Percentiles rank a stretch among this genome's conserved stretches.
Evolutionary conservation across 2,329 filamentous ascomycete genomes (phyloP).

Genomic region (Arthrobotrys entomopaga): DNA sequence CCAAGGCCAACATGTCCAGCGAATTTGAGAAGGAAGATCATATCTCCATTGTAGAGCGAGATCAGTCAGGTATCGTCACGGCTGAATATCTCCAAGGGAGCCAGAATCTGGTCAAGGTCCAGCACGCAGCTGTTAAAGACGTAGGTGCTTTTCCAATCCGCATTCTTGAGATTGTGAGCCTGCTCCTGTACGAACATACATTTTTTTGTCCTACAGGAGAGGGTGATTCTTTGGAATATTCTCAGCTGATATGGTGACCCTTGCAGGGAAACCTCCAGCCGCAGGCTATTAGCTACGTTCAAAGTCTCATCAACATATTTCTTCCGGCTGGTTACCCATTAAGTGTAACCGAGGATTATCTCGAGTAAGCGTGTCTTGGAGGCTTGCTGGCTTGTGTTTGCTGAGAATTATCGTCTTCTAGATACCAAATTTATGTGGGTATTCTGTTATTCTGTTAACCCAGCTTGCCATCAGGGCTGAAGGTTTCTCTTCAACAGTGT

Average conservation of each 20-base stretch:
- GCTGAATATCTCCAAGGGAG: conserved; percentile 46
- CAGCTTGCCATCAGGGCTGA: conserved; percentile 35
- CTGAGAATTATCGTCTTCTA: conserved; percentile 59
- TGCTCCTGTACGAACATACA: too few relatives aligned
- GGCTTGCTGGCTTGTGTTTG: conserved; percentile 17
- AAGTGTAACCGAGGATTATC: conserved; percentile 85
- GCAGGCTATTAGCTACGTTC: conserved; percentile 47
- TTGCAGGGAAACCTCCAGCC: conserved; percentile 48
- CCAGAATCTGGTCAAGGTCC: conserved; percentile 32
- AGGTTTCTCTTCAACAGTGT: conserved; percentile 14
- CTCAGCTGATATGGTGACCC: conserved; percentile 41
- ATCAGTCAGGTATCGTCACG: conserved; percentile 46
- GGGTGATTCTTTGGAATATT: too few relatives aligned
- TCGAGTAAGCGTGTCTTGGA: conserved; percentile 69
- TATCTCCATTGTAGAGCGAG: conserved; percentile 36
- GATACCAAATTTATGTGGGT: conserved; percentile 75
- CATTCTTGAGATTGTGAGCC: background rate
- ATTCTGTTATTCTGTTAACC: conserved; percentile 19
- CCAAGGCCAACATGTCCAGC: conserved; percentile 19
- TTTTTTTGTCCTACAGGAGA: too few relatives aligned
- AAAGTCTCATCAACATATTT: conserved; percentile 74
- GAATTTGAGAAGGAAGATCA: conserved; percentile 22
- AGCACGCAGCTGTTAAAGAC: conserved; percentile 23
- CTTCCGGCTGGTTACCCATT: conserved; percentile 88
- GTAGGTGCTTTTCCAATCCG: conserved; percentile 17